Percentiles rank a stretch among this genome's conserved stretches.
These are phyloP conservation scores for Gaultheria prostrata DNA, from an alignment of 148 eudicot species.

Conservation along the genomic window DNA sequence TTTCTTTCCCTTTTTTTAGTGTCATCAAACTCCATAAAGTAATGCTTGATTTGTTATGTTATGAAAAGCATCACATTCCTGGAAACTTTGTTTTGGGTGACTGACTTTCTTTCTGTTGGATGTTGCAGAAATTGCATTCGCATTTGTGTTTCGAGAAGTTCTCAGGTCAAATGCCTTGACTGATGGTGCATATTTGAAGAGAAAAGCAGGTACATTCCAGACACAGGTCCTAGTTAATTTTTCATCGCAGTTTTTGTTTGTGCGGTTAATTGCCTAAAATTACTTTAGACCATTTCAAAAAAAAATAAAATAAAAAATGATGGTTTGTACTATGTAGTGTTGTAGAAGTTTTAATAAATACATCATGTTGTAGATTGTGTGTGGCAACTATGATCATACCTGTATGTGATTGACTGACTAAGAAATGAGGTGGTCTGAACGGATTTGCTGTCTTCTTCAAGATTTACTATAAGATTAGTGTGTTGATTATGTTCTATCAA, in stretches of 20 bases:
- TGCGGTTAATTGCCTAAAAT: background rate
- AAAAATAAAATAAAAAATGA: no score
- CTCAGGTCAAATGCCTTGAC: constrained; percentile 34
- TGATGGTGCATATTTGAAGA: constrained; percentile 53
- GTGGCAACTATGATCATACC: background rate
- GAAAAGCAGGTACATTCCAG: constrained; percentile 70
- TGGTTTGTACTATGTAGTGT: background rate
- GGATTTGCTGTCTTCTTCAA: background rate
- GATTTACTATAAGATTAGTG: background rate
- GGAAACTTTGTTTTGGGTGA: background rate
- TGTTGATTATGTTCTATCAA: background rate
- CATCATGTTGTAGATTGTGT: background rate
- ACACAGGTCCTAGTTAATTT: background rate
- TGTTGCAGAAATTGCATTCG: constrained; percentile 71
- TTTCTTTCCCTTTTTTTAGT: background rate
- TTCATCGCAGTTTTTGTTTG: background rate
- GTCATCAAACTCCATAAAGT: background rate
- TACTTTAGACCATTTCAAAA: background rate
- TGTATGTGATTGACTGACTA: background rate
- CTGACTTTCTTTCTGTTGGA: constrained; percentile 21
- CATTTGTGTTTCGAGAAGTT: constrained; percentile 89
- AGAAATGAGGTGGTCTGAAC: background rate
- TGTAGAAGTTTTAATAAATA: background rate
- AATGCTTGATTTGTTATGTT: background rate
- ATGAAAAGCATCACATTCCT: background rate